Evolutionary conservation across 1,284 basidiomycete species (phyloP), one percentile per base, ranked within the genome.

Genomic region (Cerioporus squamosus): DNA sequence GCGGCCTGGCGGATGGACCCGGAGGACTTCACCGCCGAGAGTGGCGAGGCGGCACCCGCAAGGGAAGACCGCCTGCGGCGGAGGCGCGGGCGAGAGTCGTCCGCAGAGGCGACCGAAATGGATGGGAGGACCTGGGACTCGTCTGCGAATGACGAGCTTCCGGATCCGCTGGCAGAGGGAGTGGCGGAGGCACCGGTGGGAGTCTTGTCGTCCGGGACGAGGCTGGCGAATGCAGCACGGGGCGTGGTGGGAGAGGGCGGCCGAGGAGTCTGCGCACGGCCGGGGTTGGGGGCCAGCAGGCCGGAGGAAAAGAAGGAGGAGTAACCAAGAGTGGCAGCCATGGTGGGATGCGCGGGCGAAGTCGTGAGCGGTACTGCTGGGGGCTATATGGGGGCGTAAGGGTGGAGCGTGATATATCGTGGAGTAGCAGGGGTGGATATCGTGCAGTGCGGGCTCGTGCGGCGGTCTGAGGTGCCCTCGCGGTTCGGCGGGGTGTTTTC

Each of bases 291-390:
- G 10, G 84, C 84, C 38, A 84, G 81, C 29, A 86, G 76, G 20
- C 84, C 84, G 39, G 85, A 85, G 14, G 84, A 82, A 70, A 86
- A 86, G 66, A 86, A 83, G 7, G 79, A 71, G 42, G 85, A 86
- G 63, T 86, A 86, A 53, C 33, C 33, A 36, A 68, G 66, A 0
- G 79, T 74, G 18, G 77, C 69, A 79, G 81, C 81, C 47, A 12
- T 51, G 43, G 44, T 43, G 24, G 51, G 44, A 38, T 26, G 42
- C 46, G 10, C 15, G 22, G 22, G 23, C 29, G 29, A 29, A 20
- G 51, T 44, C 24, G 45, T 49, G 40, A 42, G 23, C 20, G 52
- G 26, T 15, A 33, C 39, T 47, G 48, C 23, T n/a, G 50, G 46
- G 44, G 22, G 18, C 10, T 31, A 43, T 44, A 54, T 38, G 24